Evolutionary conservation across 2,329 filamentous ascomycete genomes (phyloP).

Genomic region (Aspergillus tanneri): DNA sequence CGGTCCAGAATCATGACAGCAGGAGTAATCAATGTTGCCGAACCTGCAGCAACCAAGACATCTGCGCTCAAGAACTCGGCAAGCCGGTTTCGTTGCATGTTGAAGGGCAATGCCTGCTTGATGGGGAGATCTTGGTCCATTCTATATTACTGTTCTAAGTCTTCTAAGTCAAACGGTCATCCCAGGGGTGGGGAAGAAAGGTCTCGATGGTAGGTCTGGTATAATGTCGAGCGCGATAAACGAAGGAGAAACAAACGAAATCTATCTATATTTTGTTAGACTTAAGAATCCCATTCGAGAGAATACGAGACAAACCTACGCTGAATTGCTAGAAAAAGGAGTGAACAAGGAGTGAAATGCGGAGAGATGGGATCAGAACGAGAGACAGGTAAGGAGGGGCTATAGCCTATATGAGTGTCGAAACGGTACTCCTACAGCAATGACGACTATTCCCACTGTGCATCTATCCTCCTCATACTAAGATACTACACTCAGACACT

Average conservation of each 20-base stretch:
- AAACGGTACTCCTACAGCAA: neutral
- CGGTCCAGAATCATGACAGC: slow-evolving; percentile 80
- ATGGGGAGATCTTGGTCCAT: slow-evolving; percentile 30
- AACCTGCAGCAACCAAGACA: slow-evolving; percentile 63
- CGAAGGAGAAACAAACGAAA: slow-evolving; percentile 2
- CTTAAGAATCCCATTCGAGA: too few relatives aligned
- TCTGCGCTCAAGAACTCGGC: slow-evolving; percentile 59
- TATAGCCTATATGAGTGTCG: slow-evolving; percentile 6
- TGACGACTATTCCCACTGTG: slow-evolving; percentile 7
- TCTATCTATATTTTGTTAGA: neutral
- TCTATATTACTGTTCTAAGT: neutral
- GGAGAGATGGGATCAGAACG: slow-evolving; percentile 4
- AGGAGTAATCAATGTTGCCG: slow-evolving; percentile 72
- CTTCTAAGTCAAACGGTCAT: neutral
- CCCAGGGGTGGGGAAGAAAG: neutral
- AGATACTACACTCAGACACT: too few relatives aligned
- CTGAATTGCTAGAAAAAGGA: slow-evolving; percentile 1
- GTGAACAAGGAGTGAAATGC: too few relatives aligned
- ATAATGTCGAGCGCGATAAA: neutral
- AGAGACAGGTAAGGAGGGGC: slow-evolving; percentile 9
- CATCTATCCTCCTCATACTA: too few relatives aligned
- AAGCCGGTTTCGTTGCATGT: slow-evolving; percentile 35
- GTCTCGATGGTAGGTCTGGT: neutral
- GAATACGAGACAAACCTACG: neutral
- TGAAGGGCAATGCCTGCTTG: slow-evolving; percentile 24